Evolutionary conservation across 495 filamentous ascomycete genomes (phyloP), one percentile per base, ranked within the genome.

Genomic region (Tuber indicum): DNA sequence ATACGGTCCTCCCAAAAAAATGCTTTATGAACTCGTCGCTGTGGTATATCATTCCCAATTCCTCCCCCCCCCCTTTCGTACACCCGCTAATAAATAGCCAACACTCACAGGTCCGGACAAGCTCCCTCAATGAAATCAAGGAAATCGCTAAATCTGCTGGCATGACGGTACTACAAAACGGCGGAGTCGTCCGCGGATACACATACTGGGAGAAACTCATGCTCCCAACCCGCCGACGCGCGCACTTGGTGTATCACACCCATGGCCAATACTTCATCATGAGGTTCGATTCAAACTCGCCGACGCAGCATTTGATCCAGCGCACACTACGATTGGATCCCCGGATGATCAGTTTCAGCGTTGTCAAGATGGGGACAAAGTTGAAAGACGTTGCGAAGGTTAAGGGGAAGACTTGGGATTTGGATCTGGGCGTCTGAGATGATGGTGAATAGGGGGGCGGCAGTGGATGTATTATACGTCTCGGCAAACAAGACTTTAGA

Each of bases 21-120:
- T 99, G 96, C 88, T 99, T 86, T 99, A 99, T 87, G 96, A 99
- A 85, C 87, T 97, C 78, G 97, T 99, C 84, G 96, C 93, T 78
- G 91, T 98, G 85, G 96, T 98, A 88, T 83, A 92, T 88, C 17
- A 62, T 32, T 66, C 71, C 49, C 36, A 47, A 17, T 12, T 49
- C 7, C 46, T 36, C 46, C 62, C 16, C 79, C 45, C 41, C 26
- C 41, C n/a, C 19, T 44, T 14, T 4, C 39, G 3, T 23, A 23
- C 58, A 45, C 39, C 44, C 42, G 42, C 43, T 41, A 47, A n/a
- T n/a, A 19, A 16, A 36, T 43, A 71, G 70, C 32, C 77, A 76
- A 82, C 71, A 76, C 26, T 75, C 83, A 74, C 81, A 99, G 96
- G 94, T 95, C 87, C 95, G 95, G 81, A 92, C 92, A 73, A 92